Percentiles rank a stretch among this genome's conserved stretches.
Evolutionary conservation across 1,284 basidiomycete species (phyloP).

Genomic region (Apiotrichum sp.): DNA sequence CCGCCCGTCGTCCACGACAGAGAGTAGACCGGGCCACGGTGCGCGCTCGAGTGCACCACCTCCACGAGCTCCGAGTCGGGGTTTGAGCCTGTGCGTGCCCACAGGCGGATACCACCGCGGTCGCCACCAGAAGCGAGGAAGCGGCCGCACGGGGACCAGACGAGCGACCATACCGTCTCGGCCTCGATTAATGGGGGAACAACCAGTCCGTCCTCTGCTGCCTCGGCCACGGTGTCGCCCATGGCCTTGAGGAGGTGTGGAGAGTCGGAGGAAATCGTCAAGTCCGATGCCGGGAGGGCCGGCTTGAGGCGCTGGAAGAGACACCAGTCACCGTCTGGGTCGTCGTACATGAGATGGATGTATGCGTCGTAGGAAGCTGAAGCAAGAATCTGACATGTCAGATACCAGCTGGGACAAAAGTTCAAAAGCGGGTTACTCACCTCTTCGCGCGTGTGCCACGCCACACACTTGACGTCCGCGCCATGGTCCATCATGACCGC

Average conservation of each 20-base stretch:
- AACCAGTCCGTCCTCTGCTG: constrained; percentile 25
- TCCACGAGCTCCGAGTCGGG: constrained; percentile 35
- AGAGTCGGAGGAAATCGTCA: constrained; percentile 18
- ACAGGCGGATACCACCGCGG: constrained; percentile 50
- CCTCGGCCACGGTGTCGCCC: constrained; percentile 21
- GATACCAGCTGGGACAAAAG: background rate
- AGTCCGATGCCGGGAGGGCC: constrained; percentile 54
- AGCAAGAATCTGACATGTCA: constrained; percentile 69
- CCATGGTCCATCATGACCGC: constrained; percentile 95
- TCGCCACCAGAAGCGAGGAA: constrained; percentile 63
- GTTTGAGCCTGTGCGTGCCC: constrained; percentile 38
- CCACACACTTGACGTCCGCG: constrained; percentile 92
- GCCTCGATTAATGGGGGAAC: constrained; percentile 43
- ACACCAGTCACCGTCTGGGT: constrained; percentile 92
- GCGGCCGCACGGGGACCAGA: constrained; percentile 67
- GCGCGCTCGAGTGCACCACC: constrained; percentile 32
- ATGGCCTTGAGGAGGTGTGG: background rate
- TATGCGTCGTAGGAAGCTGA: constrained; percentile 97
- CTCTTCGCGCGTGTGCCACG: constrained; percentile 95
- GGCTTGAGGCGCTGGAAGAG: constrained; percentile 74
- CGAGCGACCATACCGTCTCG: constrained; percentile 82
- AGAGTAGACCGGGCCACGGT: constrained; percentile 38
- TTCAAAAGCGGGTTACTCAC: constrained; percentile 47
- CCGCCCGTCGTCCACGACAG: constrained; percentile 26
- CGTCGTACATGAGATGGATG: constrained; percentile 89